Evolutionary conservation across 2,329 filamentous ascomycete species (phyloP).

Genomic region (Botrytis fragariae): DNA sequence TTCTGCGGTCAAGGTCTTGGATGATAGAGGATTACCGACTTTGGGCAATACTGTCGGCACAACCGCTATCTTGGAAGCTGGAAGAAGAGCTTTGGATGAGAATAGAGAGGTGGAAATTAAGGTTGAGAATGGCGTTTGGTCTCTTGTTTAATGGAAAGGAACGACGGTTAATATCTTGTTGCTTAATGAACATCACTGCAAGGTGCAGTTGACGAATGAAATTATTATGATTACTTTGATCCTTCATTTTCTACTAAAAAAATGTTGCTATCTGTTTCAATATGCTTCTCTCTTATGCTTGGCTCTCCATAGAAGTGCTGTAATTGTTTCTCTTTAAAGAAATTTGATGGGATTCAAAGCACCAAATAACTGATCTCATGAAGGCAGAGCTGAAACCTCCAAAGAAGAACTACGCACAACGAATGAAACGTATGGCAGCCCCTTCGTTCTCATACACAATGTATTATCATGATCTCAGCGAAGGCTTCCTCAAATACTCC

Average conservation of each 20-base stretch:
- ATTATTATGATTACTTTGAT: not conserved
- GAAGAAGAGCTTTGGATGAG: conserved; percentile 81
- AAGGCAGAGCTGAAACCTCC: not conserved
- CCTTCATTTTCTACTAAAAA: not conserved
- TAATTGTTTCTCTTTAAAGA: not conserved
- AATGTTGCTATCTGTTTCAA: not conserved
- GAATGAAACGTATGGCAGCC: not conserved
- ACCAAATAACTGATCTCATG: not conserved
- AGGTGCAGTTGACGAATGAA: conserved; percentile 1
- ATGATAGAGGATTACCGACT: conserved; percentile 78
- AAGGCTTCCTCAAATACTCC: not conserved
- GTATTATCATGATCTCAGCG: too few relatives aligned
- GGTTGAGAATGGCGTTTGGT: conserved; percentile 65
- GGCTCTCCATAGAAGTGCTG: not conserved
- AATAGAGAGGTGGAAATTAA: conserved; percentile 72
- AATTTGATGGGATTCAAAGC: not conserved
- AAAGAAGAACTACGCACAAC: not conserved
- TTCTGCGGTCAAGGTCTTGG: conserved; percentile 71
- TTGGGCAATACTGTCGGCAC: conserved; percentile 87
- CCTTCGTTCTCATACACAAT: not conserved
- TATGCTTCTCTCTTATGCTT: not conserved
- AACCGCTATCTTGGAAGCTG: conserved; percentile 87
- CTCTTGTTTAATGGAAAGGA: conserved; percentile 45
- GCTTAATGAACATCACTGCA: not conserved
- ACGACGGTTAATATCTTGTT: not conserved